A percentile compares a stretch with the other conserved stretches of the same genome.
Evolutionary conservation across 192 early-diverging fungal species (phyloP).

Genomic region (Piromyces sp.): DNA sequence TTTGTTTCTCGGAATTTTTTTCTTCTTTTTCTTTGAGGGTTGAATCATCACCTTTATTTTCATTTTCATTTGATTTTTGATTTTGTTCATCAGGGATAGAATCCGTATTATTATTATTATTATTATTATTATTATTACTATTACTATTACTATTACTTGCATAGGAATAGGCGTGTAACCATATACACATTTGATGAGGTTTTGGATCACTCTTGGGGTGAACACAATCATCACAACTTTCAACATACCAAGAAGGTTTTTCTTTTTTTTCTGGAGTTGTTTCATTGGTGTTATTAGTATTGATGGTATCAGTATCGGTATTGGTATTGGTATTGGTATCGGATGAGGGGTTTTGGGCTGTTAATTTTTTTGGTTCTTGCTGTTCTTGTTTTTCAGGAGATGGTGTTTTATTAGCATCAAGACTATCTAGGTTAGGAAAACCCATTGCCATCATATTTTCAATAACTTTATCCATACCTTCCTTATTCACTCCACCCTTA

Average conservation of each 20-base stretch:
- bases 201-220: conserved; percentile 42
- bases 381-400: conserved; percentile 7
- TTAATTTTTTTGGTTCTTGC: conserved; percentile 4
- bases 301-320: too few relatives aligned
- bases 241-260: conserved; percentile 1
- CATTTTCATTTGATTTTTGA: not conserved
- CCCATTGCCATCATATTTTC: conserved; percentile 1
- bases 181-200: conserved; percentile 63
- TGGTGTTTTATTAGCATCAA: too few relatives aligned
- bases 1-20: not conserved
- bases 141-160: not conserved
- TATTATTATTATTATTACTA: too few relatives aligned
- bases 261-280: not conserved
- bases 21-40: too few relatives aligned
- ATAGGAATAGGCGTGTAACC: conserved; percentile 54
- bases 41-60: not conserved
- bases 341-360: not conserved
- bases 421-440: conserved; percentile 13
- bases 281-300: conserved; percentile 1
- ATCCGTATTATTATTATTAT: too few relatives aligned
- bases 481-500: conserved; percentile 13
- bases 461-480: not conserved
- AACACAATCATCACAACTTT: conserved; percentile 42
- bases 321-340: too few relatives aligned
- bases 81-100: not conserved